Base-by-base conservation (phyloP, 371 early-diverging fungal genomes). In the Rhizopus stolonifer region DNA sequence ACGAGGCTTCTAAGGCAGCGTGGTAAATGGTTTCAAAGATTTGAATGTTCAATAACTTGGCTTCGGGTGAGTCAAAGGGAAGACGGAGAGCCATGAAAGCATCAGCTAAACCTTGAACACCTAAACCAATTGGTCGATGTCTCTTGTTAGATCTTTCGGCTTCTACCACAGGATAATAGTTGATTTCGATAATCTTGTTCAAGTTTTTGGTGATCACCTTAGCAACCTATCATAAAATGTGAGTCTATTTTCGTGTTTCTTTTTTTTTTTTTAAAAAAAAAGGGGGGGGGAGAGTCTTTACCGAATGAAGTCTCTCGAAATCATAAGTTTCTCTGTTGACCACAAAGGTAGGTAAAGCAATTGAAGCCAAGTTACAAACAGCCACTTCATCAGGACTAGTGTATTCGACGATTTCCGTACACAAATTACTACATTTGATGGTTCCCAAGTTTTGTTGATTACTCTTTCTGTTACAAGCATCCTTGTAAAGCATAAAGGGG, bases 21-120 rank as follows among this genome's bases (percentile, higher is more conserved):
- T 86, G 94, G 75, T 99, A 99, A 46, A 99, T 92, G n/a, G 96
- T 93, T 74, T 99, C 99, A 70, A 97, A 98, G 63, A 99, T 95
- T 26, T 88, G 74, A 62, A 74, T 83, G 79, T 99, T 99, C 47
- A 99, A 71, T 29, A 76, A 65, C 29, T 83, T 74, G 7, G 99
- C 98, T 65, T 90, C 89, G 13, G 82, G 70, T 15, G 92, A 92
- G 49, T 99, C 99, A 64, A 98, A 99, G 8, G 99, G 90, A 69
- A 87, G 84, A 47, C 94, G 89, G 80, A 99, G 82, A 70, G 88
- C 80, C 67, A 95, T 85, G 70, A 99, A 99, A 1, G 94, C 85
- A 74, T 99, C 99, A 6, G 99, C 99, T 29, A 99, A 84, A 23
- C 99, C 99, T 74, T 99, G 99, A 2, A 99, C 95, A 46, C 99